Conservation (phyloP, 495 filamentous ascomycete genomes). For the Tuber magnatum region DNA sequence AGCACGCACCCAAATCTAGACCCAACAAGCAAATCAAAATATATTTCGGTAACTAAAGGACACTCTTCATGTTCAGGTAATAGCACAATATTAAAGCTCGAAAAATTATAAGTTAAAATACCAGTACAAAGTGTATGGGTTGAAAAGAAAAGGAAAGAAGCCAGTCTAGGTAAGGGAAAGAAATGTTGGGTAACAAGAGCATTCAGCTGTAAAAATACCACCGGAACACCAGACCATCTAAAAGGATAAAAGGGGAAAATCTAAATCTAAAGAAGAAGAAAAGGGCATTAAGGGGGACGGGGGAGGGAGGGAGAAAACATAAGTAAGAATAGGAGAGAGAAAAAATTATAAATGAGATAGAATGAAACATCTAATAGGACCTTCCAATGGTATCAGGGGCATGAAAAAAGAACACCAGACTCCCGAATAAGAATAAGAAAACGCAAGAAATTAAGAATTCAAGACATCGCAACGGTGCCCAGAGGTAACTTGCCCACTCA, state of each 20-base stretch:
- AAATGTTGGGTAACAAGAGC: neutral
- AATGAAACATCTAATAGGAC: neutral
- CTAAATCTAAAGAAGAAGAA: neutral
- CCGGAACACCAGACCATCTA: neutral
- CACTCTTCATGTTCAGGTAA: neutral
- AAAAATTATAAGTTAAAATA: neutral
- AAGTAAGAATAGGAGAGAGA: neutral
- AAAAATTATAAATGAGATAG: neutral
- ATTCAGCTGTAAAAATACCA: constrained; percentile 2
- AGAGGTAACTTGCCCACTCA: neutral
- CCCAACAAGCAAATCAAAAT: too few species aligned
- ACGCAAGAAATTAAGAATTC: neutral
- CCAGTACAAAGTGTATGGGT: neutral
- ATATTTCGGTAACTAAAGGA: too few species aligned
- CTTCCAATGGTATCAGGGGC: neutral
- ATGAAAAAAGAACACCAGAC: neutral
- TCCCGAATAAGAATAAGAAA: neutral
- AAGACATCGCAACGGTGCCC: neutral
- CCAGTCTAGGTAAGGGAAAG: neutral
- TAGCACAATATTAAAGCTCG: neutral
- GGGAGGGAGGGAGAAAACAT: neutral
- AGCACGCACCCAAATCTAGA: neutral
- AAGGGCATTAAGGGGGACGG: neutral
- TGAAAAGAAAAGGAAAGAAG: neutral
- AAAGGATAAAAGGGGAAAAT: neutral